Conservation (phyloP, 331 rosid genomes). For the Acacia concinna region DNA sequence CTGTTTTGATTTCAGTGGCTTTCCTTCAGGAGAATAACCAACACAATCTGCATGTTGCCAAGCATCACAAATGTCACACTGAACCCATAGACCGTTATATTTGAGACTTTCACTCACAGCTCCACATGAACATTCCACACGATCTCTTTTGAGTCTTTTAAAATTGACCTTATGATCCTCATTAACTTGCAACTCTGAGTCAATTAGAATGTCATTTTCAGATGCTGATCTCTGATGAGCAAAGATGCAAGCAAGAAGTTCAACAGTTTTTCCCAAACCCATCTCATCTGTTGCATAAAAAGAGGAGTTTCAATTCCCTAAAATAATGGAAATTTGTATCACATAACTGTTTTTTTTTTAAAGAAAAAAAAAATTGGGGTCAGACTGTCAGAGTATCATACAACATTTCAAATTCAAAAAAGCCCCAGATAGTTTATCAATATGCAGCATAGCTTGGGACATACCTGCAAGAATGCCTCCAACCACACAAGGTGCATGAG, state of each 20-base stretch:
- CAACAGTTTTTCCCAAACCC: constrained; percentile 97
- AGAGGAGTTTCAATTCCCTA: constrained; percentile 23
- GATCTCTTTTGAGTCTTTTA: constrained; percentile 76
- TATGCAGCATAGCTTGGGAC: constrained; percentile 40
- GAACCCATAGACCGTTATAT: constrained; percentile 94
- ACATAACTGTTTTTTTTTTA: no score
- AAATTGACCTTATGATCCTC: constrained; percentile 42
- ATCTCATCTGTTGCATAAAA: constrained; percentile 69
- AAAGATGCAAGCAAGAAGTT: constrained; percentile 86
- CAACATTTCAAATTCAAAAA: neutral
- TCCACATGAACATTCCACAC: constrained; percentile 88
- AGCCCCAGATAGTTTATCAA: neutral
- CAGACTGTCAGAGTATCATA: neutral
- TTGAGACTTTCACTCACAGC: constrained; percentile 75
- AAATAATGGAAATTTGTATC: neutral
- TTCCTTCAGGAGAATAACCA: constrained; percentile 77
- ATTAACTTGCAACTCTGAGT: constrained; percentile 36
- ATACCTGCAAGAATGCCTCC: constrained; percentile 99
- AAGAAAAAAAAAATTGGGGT: neutral
- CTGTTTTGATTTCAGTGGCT: constrained; percentile 52
- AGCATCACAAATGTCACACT: constrained; percentile 92
- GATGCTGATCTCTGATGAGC: constrained; percentile 65
- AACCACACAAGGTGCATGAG: constrained; percentile 52
- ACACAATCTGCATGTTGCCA: constrained; percentile 99
- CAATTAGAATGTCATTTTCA: constrained; percentile 45